phyloP scores from a whole-genome alignment of 768 basidiomycete genomes.

The Pleurotus djamor region DNA sequence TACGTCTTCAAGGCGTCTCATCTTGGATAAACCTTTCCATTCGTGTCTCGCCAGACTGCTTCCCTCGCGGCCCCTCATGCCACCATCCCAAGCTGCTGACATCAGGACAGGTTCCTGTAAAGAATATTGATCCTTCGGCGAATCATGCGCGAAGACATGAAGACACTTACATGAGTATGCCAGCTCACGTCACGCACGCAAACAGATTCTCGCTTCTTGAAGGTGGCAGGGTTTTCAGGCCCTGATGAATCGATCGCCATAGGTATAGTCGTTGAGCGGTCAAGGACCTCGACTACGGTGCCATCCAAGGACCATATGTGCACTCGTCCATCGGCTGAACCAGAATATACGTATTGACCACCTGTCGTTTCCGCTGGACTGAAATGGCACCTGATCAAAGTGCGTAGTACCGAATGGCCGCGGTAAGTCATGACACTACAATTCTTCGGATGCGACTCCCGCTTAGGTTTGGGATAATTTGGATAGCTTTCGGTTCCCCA shows the following conservation, averaged over 20 bases:
- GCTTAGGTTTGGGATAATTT: conserved; percentile 61
- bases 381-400: conserved; percentile 95
- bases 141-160: not conserved
- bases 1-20: conserved; percentile 73
- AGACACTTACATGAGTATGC: conserved; percentile 68
- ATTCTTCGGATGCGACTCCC: conserved; percentile 75
- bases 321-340: conserved; percentile 81
- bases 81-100: conserved; percentile 86
- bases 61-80: conserved; percentile 36
- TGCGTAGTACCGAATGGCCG: conserved; percentile 87
- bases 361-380: conserved; percentile 93
- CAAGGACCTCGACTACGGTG: conserved; percentile 75
- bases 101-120: conserved; percentile 82
- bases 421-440: conserved; percentile 96
- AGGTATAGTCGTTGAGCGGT: conserved; percentile 72
- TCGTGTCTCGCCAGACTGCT: conserved; percentile 91
- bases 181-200: conserved; percentile 95
- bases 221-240: conserved; percentile 33
- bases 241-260: conserved; percentile 74
- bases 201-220: conserved; percentile 24
- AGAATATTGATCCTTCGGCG: not conserved
- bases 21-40: conserved; percentile 91
- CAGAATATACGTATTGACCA: conserved; percentile 91
- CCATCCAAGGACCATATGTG: conserved; percentile 98
- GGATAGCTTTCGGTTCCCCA: conserved; percentile 43